Base-by-base conservation (phyloP, 2,329 filamentous ascomycete species). In the Phialophora tarda region DNA sequence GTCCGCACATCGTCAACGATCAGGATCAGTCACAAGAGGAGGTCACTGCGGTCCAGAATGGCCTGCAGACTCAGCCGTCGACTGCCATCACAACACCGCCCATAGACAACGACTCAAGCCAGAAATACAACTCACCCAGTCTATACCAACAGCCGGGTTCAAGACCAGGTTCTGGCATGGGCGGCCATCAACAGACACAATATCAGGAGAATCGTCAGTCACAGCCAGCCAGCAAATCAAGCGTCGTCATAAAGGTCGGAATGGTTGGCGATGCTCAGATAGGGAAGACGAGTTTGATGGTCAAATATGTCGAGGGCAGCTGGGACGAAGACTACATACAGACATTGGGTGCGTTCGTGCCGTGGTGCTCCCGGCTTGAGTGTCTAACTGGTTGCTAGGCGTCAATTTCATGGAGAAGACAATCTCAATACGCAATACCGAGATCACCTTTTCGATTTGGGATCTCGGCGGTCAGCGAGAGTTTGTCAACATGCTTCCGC, bases 331-430 rank as follows among this genome's bases (percentile, higher is more conserved):
- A 99, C 78, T 99, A 99, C 80, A 99, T 99, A 75, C 95, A 99
- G 81, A 99, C 95, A 24, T 83, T 99, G 53, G 95, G 88, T 90
- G 79, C 69, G 83, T 30, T 24, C 55, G 17, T 23, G 23, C 38
- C n/a, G 10, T 34, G 2, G 10, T 12, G 30, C 24, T 14, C n/a
- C 47, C 28, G 34, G 2, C 44, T 28, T 14, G 38, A n/a, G 23
- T 48, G 30, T 30, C 66, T 61, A 54, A 71, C 26, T 59, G 61
- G 72, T 75, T 30, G 75, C n/a, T 73, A 90, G 88, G 95, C 72
- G 95, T 99, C 80, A 99, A 99, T 80, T 99, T 99, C 81, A 99
- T 99, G 95, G 95, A 99, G 80, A 99, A 99, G 85, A 99, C 95
- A 41, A 99, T 99, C 77, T 96, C 92, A 69, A 99, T 99, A 79